Conservation (phyloP, 176 grass and related monocot species). For the Triticum urartu region DNA sequence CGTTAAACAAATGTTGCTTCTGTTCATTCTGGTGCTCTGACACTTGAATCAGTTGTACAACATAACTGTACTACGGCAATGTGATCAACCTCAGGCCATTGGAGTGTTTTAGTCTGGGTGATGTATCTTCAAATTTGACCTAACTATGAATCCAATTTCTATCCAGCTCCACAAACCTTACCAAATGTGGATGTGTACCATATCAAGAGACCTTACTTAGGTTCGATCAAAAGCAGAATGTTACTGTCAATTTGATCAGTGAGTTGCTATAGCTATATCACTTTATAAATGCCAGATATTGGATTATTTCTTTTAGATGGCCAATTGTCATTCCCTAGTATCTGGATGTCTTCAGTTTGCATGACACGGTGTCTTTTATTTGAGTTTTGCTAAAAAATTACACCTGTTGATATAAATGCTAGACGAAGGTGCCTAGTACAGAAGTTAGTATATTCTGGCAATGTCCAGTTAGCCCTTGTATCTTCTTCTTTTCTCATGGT, state of each 20-base stretch:
- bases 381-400: background rate
- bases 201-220: background rate
- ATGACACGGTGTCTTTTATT: background rate
- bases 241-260: background rate
- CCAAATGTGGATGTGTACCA: background rate
- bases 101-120: background rate
- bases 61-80: background rate
- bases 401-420: background rate
- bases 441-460: background rate
- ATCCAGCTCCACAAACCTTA: background rate
- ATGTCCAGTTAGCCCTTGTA: background rate
- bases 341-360: background rate
- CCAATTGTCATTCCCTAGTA: background rate
- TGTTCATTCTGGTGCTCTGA: background rate
- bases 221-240: slow-evolving; percentile 1
- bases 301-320: background rate
- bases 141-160: background rate
- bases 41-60: background rate
- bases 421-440: background rate
- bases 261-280: background rate
- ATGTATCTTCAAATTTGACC: background rate
- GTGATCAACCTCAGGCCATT: background rate
- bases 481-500: background rate
- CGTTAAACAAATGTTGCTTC: background rate
- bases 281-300: background rate